A percentile compares a stretch with the other conserved stretches of the same genome.
Evolutionary conservation across 2,329 filamentous ascomycete genomes (phyloP).

Genomic region (Incumbomyces delicatus): DNA sequence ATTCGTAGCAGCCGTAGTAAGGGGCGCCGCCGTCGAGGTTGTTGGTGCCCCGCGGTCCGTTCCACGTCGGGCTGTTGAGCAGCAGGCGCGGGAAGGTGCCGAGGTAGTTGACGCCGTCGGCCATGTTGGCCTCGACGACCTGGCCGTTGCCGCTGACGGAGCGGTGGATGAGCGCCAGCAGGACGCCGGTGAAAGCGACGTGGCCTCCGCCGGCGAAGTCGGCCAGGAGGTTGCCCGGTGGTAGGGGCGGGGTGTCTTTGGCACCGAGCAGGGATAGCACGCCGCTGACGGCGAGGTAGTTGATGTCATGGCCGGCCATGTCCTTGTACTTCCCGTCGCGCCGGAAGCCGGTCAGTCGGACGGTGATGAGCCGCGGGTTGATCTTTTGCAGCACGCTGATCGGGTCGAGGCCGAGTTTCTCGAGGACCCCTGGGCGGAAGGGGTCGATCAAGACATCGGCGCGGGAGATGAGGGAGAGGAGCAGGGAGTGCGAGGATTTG

Average conservation of each 20-base stretch:
- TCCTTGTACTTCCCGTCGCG: constrained; percentile 72
- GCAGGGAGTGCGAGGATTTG: constrained; percentile 50
- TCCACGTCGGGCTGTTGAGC: constrained; percentile 54
- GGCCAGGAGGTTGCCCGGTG: constrained; percentile 74
- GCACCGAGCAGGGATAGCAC: constrained; percentile 64
- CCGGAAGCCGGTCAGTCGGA: constrained; percentile 80
- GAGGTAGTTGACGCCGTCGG: constrained; percentile 74
- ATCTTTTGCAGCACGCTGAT: constrained; percentile 46
- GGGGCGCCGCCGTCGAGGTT: constrained; percentile 74
- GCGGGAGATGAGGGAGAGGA: constrained; percentile 53
- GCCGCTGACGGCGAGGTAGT: constrained; percentile 85
- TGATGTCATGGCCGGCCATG: constrained; percentile 95
- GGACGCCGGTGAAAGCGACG: constrained; percentile 68
- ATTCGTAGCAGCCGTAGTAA: constrained; percentile 84
- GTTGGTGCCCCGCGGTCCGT: constrained; percentile 60
- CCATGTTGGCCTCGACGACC: constrained; percentile 94
- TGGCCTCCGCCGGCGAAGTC: constrained; percentile 89
- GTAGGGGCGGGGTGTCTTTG: constrained; percentile 56
- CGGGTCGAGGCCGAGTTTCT: constrained; percentile 71
- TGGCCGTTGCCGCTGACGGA: constrained; percentile 55
- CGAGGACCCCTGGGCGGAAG: constrained; percentile 82
- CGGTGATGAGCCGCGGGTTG: constrained; percentile 71
- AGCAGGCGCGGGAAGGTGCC: constrained; percentile 65
- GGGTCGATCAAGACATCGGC: constrained; percentile 85
- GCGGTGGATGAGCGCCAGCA: constrained; percentile 59